Base-by-base conservation (phyloP, 2,329 filamentous ascomycete genomes). In the Penicillium sp. region DNA sequence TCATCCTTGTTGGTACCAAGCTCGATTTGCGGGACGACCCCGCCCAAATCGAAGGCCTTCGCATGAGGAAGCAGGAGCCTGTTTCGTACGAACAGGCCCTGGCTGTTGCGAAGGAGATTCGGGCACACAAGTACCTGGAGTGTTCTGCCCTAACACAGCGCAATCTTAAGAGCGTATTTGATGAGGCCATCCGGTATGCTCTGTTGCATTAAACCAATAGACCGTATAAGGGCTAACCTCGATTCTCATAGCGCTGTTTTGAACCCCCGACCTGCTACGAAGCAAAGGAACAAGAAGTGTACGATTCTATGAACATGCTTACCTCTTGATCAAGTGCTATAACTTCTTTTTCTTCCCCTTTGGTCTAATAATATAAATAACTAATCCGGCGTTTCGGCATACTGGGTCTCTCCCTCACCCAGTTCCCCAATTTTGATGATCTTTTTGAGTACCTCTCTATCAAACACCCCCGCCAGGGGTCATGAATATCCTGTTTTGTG, bases 121-220 rank as follows among this genome's bases (percentile, higher is more conserved):
- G 88, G 76, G 94, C 95, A 50, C 91, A 95, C 82, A 98, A 97
- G 82, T 99, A 99, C 81, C 86, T 98, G 47, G 95, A 99, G 82
- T 99, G 95, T 82, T 98, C 95, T 56, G 95, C 95, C 52, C 84
- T 99, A 69, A 99, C 95, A 44, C 95, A 98, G 84, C 86, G 94
- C 74, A 97, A 97, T 79, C 81, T 99, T 71, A 99, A 99, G 89
- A 96, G 92, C 73, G 95, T 99, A 53, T 99, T 99, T 76, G 95
- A 99, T 75, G 94, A 97, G 81, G 95, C 95, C 38, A 99, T 99
- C 76, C 90, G 95, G 95, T 98, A 82, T 71, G 90, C 81, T 21
- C 7, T 15, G 15, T 45, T 3, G 26, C 9, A 5, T 15, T 13
- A 26, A 11, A 31, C 26, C 21, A 2, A 19, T 51, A 26, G 29